Evolutionary conservation across 2,329 filamentous ascomycete species (phyloP).

Genomic region (Trichoderma pleuroti): DNA sequence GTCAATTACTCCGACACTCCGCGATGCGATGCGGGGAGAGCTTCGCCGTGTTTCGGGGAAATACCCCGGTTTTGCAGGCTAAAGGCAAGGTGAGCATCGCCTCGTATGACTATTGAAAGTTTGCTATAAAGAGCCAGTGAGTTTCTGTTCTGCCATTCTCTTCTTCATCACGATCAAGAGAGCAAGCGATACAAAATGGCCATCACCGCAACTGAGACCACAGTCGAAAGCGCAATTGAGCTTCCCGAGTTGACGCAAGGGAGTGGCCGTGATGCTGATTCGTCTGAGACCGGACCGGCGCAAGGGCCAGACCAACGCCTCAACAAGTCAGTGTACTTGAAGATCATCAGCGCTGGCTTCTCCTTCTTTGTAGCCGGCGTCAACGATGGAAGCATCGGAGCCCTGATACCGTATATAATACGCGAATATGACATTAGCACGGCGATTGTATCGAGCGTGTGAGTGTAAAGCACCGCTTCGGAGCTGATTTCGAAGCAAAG

Average conservation of each 20-base stretch:
- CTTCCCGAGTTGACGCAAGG: neutral
- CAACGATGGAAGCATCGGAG: conserved; percentile 62
- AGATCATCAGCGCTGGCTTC: conserved; percentile 53
- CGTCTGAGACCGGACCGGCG: neutral
- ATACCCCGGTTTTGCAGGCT: neutral
- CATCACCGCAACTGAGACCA: neutral
- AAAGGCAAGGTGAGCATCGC: neutral
- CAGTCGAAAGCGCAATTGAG: neutral
- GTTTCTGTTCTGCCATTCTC: neutral
- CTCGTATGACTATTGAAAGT: neutral
- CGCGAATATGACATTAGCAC: conserved; percentile 53
- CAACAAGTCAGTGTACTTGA: conserved; percentile 35
- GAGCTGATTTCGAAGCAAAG: conserved; percentile 20
- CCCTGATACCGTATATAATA: conserved; percentile 61
- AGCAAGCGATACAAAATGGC: neutral
- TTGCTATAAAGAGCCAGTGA: neutral
- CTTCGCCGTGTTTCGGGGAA: neutral
- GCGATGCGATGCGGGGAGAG: neutral
- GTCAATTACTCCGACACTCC: neutral
- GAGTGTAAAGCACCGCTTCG: neutral
- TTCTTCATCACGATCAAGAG: neutral
- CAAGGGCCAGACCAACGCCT: conserved; percentile 10
- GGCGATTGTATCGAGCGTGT: conserved; percentile 50
- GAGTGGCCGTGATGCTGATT: neutral
- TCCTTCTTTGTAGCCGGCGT: conserved; percentile 64